These are phyloP conservation scores for Dendrobium chrysotoxum DNA, from an alignment of 106 monocot genomes.

Conservation along the genomic window DNA sequence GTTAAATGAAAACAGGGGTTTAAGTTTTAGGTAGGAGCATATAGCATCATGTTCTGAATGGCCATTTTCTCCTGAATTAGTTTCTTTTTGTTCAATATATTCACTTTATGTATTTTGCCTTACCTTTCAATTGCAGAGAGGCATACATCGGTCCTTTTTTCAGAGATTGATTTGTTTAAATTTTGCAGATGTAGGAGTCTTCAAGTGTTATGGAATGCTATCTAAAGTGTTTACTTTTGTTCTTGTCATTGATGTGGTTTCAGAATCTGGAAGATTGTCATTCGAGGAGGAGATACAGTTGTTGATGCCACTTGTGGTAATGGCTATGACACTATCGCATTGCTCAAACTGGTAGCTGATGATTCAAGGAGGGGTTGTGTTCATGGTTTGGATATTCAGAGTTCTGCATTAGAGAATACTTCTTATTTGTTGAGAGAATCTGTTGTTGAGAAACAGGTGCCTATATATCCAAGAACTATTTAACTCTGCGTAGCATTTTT, in stretches of 20 bases:
- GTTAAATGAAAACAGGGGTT: neutral
- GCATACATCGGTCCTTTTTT: neutral
- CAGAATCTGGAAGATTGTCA: conserved; percentile 73
- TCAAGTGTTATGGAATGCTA: neutral
- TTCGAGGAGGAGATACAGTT: conserved; percentile 68
- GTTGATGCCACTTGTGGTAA: conserved; percentile 98
- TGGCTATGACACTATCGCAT: conserved; percentile 84
- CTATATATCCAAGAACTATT: neutral
- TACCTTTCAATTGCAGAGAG: neutral
- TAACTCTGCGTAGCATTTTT: neutral
- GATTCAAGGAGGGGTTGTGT: conserved; percentile 58
- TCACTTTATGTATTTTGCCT: neutral
- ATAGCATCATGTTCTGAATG: too few species aligned
- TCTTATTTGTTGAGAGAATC: conserved; percentile 47
- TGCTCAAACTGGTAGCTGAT: conserved; percentile 79
- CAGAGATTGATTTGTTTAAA: neutral
- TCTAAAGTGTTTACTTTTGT: neutral
- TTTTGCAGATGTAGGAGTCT: neutral
- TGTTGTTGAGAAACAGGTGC: conserved; percentile 39
- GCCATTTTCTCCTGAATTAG: neutral
- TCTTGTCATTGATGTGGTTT: neutral
- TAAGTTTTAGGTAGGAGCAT: conserved; percentile 12
- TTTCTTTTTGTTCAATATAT: neutral
- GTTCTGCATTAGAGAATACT: conserved; percentile 62
- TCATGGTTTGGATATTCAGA: conserved; percentile 87